These are phyloP conservation scores for Colletotrichum australisinense DNA, from an alignment of 2,329 filamentous ascomycete species.

Conservation along the genomic window DNA sequence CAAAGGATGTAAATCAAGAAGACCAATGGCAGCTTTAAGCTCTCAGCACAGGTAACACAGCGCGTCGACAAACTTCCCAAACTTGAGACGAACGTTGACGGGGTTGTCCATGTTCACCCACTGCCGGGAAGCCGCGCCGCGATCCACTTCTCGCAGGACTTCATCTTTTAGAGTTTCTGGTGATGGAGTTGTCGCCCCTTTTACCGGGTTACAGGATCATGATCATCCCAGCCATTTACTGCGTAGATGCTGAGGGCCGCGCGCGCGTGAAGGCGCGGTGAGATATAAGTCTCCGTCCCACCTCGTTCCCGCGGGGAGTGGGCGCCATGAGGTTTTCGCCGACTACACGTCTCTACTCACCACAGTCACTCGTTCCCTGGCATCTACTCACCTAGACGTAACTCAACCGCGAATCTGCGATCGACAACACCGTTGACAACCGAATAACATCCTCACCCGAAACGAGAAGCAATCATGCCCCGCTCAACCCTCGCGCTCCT, in stretches of 20 bases:
- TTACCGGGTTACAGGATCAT: background rate
- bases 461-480: background rate
- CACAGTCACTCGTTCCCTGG: background rate
- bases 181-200: background rate
- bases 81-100: background rate
- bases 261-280: no score
- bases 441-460: background rate
- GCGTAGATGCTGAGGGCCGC: no score
- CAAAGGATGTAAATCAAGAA: background rate
- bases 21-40: no score
- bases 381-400: background rate
- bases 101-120: background rate
- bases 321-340: background rate
- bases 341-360: background rate
- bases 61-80: background rate
- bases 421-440: background rate
- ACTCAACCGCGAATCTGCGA: background rate
- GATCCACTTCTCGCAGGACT: conserved; percentile 17
- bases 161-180: background rate
- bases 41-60: no score
- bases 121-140: background rate
- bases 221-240: no score
- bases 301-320: background rate
- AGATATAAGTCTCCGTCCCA: background rate
- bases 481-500: background rate